Evolutionary conservation across 2,329 filamentous ascomycete genomes (phyloP).

Genomic region (Colletotrichum lindemuthianum): DNA sequence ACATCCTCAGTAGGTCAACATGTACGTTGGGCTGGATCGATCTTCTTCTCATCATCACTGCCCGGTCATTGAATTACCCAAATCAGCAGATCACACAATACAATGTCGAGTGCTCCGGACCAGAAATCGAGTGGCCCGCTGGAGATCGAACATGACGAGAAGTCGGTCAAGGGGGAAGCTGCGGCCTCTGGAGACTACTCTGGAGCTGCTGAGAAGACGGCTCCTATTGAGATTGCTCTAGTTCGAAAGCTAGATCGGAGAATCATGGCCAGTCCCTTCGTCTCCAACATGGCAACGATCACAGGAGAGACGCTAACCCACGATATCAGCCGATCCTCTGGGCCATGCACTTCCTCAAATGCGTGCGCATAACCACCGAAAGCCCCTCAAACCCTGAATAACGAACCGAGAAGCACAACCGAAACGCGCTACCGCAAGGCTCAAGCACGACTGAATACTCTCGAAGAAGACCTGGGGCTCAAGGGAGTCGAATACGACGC

Average conservation of each 20-base stretch:
- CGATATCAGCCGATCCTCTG: constrained; percentile 37
- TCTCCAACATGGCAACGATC: too few relatives aligned
- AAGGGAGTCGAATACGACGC: constrained; percentile 39
- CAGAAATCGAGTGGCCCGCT: constrained; percentile 10
- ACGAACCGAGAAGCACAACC: constrained; percentile 31
- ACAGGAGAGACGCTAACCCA: neutral
- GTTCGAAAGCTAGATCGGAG: constrained; percentile 40
- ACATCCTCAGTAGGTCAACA: neutral
- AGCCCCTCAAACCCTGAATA: neutral
- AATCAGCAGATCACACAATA: too few relatives aligned
- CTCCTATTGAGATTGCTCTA: constrained; percentile 39
- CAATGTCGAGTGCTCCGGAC: neutral
- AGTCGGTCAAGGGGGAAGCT: constrained; percentile 18
- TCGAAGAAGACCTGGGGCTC: constrained; percentile 37
- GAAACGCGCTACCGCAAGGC: constrained; percentile 39
- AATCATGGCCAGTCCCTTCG: constrained; percentile 38
- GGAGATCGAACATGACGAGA: constrained; percentile 27
- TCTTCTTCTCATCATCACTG: too few relatives aligned
- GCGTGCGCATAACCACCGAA: neutral
- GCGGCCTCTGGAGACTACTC: constrained; percentile 24
- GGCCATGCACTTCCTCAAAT: constrained; percentile 40
- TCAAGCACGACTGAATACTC: constrained; percentile 37
- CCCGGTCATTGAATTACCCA: too few relatives aligned
- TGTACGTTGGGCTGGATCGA: too few relatives aligned
- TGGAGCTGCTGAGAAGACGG: constrained; percentile 40